Percentiles rank a stretch among this genome's conserved stretches.
phyloP scores from a whole-genome alignment of 1,284 basidiomycete genomes.

The Kwoniella shivajii region DNA sequence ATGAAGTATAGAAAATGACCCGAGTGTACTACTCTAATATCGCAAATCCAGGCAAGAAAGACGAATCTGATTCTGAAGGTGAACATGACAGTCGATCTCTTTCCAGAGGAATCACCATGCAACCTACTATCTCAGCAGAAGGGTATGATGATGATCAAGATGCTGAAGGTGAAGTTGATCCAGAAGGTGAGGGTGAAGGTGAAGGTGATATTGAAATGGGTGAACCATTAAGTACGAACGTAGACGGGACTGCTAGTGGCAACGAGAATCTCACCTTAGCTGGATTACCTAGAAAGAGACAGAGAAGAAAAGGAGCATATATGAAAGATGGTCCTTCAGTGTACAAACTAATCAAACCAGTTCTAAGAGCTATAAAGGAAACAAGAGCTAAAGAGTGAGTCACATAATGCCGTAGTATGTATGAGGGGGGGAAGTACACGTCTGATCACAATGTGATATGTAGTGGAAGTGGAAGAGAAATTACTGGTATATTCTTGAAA shows the following conservation, averaged over 20 bases:
- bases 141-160: slow-evolving; percentile 7
- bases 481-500: slow-evolving; percentile 72
- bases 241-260: slow-evolving; percentile 9
- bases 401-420: neutral
- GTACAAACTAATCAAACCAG: slow-evolving; percentile 52
- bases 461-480: slow-evolving; percentile 62
- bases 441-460: neutral
- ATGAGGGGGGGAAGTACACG: neutral
- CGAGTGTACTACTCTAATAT: slow-evolving; percentile 32
- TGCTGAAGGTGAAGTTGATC: slow-evolving; percentile 17
- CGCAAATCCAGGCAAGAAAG: slow-evolving; percentile 26
- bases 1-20: slow-evolving; percentile 44
- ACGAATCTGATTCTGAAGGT: slow-evolving; percentile 29
- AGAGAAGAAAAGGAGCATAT: slow-evolving; percentile 38
- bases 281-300: neutral
- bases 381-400: slow-evolving; percentile 45
- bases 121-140: slow-evolving; percentile 4
- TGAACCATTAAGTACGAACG: slow-evolving; percentile 22
- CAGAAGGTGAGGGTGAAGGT: slow-evolving; percentile 15
- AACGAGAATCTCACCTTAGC: no score
- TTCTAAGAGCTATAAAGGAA: slow-evolving; percentile 43
- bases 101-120: neutral
- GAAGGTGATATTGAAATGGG: slow-evolving; percentile 17
- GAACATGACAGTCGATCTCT: slow-evolving; percentile 9
- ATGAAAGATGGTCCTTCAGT: slow-evolving; percentile 50